Conservation (phyloP, 768 basidiomycete species). For the Nidula microcarpa region DNA sequence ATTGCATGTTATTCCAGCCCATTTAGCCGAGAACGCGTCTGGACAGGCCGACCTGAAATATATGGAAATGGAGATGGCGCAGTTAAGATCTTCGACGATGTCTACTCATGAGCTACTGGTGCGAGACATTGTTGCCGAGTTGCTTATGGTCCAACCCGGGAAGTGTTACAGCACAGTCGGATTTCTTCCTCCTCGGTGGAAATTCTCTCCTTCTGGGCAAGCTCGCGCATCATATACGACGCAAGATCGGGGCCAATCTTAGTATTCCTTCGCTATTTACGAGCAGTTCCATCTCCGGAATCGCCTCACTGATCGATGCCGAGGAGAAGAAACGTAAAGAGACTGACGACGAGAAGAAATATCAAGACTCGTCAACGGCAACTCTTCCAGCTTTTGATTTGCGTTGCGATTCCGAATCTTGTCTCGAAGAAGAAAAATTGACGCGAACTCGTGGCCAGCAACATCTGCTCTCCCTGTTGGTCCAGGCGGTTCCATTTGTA, state of each 20-base stretch:
- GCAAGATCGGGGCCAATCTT: slow-evolving; percentile 31
- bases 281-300: slow-evolving; percentile 36
- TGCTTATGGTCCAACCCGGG: slow-evolving; percentile 24
- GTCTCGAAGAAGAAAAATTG: slow-evolving; percentile 12
- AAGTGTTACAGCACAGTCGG: slow-evolving; percentile 27
- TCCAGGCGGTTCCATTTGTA: slow-evolving; percentile 36
- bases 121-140: slow-evolving; percentile 30
- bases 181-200: slow-evolving; percentile 43
- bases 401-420: slow-evolving; percentile 24
- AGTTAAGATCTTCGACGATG: slow-evolving; percentile 18
- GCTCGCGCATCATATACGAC: slow-evolving; percentile 36
- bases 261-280: slow-evolving; percentile 35
- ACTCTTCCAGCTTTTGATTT: slow-evolving; percentile 18
- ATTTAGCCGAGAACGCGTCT: slow-evolving; percentile 11
- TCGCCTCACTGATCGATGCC: slow-evolving; percentile 31
- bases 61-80: slow-evolving; percentile 22
- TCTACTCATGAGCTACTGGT: slow-evolving; percentile 25
- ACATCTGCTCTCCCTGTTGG: slow-evolving; percentile 33
- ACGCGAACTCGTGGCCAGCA: slow-evolving; percentile 19
- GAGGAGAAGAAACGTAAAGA: slow-evolving; percentile 13
- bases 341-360: slow-evolving; percentile 1
- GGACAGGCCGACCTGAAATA: slow-evolving; percentile 26
- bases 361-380: slow-evolving; percentile 6
- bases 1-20: slow-evolving; percentile 24
- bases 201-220: slow-evolving; percentile 44